Percentiles rank a stretch among this genome's conserved stretches.
phyloP scores from a whole-genome alignment of 1,284 basidiomycete species.

The Farysia itapuensis region DNA sequence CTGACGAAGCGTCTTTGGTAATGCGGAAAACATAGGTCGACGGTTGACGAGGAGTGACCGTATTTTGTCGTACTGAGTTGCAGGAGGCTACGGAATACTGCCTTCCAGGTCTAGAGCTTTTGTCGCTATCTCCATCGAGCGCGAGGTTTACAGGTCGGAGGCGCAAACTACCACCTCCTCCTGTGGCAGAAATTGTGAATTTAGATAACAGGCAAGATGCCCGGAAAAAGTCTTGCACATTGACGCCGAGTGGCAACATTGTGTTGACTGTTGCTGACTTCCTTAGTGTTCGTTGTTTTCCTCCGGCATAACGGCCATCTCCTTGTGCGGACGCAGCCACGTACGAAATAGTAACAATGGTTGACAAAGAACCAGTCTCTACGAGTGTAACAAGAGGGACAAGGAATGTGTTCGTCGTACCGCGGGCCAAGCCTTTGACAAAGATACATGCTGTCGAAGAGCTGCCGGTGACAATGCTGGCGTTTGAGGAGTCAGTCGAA shows the following conservation, averaged over 20 bases:
- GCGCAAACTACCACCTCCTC: constrained; percentile 11
- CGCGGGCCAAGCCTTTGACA: constrained; percentile 2
- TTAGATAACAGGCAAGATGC: constrained; percentile 39
- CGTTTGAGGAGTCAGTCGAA: too few species aligned
- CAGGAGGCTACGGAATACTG: constrained; percentile 1
- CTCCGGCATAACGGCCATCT: constrained; percentile 5
- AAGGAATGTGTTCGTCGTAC: constrained; percentile 1
- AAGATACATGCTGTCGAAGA: background rate
- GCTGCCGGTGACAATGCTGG: too few species aligned
- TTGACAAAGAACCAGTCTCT: constrained; percentile 15
- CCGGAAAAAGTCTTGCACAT: constrained; percentile 59
- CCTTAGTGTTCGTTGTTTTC: constrained; percentile 13
- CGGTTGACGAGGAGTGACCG: constrained; percentile 43
- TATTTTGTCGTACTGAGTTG: constrained; percentile 3
- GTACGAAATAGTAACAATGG: constrained; percentile 23
- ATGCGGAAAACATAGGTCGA: constrained; percentile 48
- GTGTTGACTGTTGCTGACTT: constrained; percentile 11
- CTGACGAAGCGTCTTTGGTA: background rate
- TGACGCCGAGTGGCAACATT: constrained; percentile 53
- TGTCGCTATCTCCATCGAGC: constrained; percentile 10
- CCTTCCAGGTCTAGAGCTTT: background rate
- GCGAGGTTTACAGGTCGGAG: constrained; percentile 19
- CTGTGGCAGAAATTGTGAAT: constrained; percentile 41
- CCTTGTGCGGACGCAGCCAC: background rate
- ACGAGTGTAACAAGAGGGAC: constrained; percentile 24